Evolutionary conservation across 257 asterid species (phyloP), one percentile per base, ranked within the genome.

Genomic region (Marsdenia floribunda): DNA sequence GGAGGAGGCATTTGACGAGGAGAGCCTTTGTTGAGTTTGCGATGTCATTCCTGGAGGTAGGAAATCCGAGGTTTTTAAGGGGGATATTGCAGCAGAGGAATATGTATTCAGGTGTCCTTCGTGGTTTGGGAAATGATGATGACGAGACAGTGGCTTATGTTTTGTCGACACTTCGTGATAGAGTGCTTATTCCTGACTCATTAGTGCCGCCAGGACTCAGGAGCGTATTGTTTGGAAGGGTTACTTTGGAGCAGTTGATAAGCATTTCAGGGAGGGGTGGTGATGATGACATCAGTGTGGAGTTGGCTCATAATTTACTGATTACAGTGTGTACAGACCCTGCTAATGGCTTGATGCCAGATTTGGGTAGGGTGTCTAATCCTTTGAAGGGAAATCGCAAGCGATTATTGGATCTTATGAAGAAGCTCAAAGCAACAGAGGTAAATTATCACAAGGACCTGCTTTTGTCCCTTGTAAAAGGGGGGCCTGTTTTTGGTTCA

Each of bases 191-290:
- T 67, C 87, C 85, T 0, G 96, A 88, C 68, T 94, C 98, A 6
- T 77, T 86, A 61, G 92, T 94, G 80, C 92, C 97, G 29, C 91
- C 96, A 1, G 88, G 88, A 60, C 90, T 87, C 26, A 89, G 97
- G 78, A 94, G 98, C 83, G 97, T 91, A 82, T 82, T 94, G 84
- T 94, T 93, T 68, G 98, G 98, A 68, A 94, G 91, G 59, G 92
- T 87, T 75, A 91, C 97, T 52, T 73, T 94, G 88, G 95, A 94
- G 89, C 93, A 94, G 80, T 80, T 94, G 83, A 83, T 82, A 58
- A 78, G 80, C 63, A 85, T 94, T 86, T 89, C 96, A 0, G 97
- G 93, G 80, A 84, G 85, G 82, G 82, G 77, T n/a, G 88, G 81
- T 76, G 89, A 85, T 42, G 88, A 83, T 42, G 88, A 79, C 46